Percentiles rank a stretch among this genome's conserved stretches.
Conservation (phyloP, 2,329 filamentous ascomycete genomes). For the Xylariaceae sp. region DNA sequence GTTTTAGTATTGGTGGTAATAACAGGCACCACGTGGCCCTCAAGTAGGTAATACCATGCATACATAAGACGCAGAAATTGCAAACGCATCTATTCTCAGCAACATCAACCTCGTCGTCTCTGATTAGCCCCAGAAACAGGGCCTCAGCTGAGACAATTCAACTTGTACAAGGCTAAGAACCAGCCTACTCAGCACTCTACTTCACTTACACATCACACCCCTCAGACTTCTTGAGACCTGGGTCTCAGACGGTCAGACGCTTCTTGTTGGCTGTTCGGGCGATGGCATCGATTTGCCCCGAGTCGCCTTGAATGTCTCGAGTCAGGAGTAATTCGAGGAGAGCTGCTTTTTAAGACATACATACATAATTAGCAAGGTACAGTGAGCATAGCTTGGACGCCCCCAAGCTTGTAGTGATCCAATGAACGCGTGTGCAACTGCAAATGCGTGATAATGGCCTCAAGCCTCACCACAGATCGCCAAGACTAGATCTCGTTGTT, state of each 20-base stretch:
- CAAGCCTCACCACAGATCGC: too few relatives aligned
- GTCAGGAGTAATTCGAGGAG: constrained; percentile 33
- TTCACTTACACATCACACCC: too few relatives aligned
- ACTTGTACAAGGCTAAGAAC: constrained; percentile 4
- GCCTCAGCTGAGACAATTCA: constrained; percentile 8
- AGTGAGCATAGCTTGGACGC: too few relatives aligned
- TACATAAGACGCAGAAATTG: background rate
- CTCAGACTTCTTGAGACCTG: background rate
- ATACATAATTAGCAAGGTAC: constrained; percentile 17
- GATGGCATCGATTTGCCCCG: constrained; percentile 36
- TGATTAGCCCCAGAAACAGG: background rate
- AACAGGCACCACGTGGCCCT: constrained; percentile 23
- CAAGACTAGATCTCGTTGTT: too few relatives aligned
- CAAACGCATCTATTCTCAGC: constrained; percentile 15
- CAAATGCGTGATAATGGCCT: too few relatives aligned
- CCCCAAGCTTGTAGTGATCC: too few relatives aligned
- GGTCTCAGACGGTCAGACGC: constrained; percentile 6
- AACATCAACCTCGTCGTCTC: constrained; percentile 13
- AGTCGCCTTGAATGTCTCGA: constrained; percentile 15
- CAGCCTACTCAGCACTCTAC: background rate
- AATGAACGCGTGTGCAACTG: too few relatives aligned
- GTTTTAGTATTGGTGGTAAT: constrained; percentile 10
- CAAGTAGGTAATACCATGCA: background rate
- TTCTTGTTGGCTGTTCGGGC: constrained; percentile 22
- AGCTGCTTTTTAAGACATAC: constrained; percentile 27